Conservation (phyloP, 768 basidiomycete genomes). For the Boletus subcaerulescens region DNA sequence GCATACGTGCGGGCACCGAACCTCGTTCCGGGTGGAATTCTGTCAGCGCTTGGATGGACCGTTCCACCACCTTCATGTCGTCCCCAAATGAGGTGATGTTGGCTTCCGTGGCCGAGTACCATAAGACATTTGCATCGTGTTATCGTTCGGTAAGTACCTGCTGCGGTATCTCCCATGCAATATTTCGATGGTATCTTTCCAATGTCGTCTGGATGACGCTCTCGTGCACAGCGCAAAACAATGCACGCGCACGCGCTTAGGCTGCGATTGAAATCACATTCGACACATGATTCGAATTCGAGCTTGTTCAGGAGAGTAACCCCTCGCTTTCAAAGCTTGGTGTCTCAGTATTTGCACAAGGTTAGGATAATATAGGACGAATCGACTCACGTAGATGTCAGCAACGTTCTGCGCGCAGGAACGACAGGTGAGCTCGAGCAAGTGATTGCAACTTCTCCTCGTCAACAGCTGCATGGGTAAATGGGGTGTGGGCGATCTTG, state of each 20-base stretch:
- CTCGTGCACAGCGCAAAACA: slow-evolving; percentile 30
- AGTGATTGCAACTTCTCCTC: slow-evolving; percentile 46
- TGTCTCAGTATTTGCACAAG: slow-evolving; percentile 42
- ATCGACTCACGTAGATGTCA: slow-evolving; percentile 59
- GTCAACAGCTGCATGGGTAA: slow-evolving; percentile 55
- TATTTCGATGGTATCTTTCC: slow-evolving; percentile 46
- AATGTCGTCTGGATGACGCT: slow-evolving; percentile 24
- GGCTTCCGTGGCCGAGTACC: slow-evolving; percentile 28
- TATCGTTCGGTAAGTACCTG: slow-evolving; percentile 44
- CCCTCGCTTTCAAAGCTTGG: slow-evolving; percentile 58
- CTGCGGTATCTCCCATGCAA: slow-evolving; percentile 78
- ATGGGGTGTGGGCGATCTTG: slow-evolving; percentile 48
- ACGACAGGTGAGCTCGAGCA: slow-evolving; percentile 57
- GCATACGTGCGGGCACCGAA: slow-evolving; percentile 46
- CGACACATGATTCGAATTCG: slow-evolving; percentile 41
- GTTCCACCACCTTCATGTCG: slow-evolving; percentile 30
- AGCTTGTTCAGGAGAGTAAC: slow-evolving; percentile 41
- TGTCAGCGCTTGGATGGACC: slow-evolving; percentile 50
- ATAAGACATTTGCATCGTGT: too few relatives aligned
- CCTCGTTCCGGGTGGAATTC: slow-evolving; percentile 66
- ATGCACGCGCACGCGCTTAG: slow-evolving; percentile 36
- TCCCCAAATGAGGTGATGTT: slow-evolving; percentile 45
- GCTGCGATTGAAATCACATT: slow-evolving; percentile 50
- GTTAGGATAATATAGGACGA: neutral
- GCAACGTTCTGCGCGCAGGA: slow-evolving; percentile 63